Evolutionary conservation across 805 yeast genomes (phyloP), one percentile per base, ranked within the genome.

Genomic region (Schwanniomyces vanrijiae): DNA sequence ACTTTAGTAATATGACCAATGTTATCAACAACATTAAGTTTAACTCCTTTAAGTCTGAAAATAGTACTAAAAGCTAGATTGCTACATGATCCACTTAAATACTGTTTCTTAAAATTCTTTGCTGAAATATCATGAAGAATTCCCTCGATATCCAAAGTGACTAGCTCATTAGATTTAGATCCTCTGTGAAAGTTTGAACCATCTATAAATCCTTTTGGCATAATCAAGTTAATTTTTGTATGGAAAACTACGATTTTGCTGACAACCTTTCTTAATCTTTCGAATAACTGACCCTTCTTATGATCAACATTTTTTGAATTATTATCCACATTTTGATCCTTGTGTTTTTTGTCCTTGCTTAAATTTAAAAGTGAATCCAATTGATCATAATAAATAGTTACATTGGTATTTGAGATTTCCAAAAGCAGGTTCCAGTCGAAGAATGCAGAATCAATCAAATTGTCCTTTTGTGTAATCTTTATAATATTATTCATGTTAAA

Each of bases 321-420:
- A 25, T 16, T 31, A 22, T 14, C 13, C n/a, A 1, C 16, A 28
- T 13, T n/a, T n/a, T 11, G 4, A 13, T 16, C n/a, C 7, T 18
- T 49, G 40, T 41, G 21, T 47, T 44, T 45, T 29, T 24, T 46
- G 25, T 26, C 35, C 43, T 45, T 39, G 37, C 45, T 39, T 37
- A 40, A 42, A 28, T 13, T 43, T 37, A 55, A 40, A 18, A 62
- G 42, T 11, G 41, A 42, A 7, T 62, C 62, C 13, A 69, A 44
- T 49, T 73, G 77, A 48, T 73, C 77, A 31, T 66, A 65, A 48
- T 66, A 73, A 24, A 71, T 47, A 46, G 65, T 66, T 22, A 73
- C 43, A 2, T 61, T 60, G 2, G 77, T 76, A 39, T 60, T 61
- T 1, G 75, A 65, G 20, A 73, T 43, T 19, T 57, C 62, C 25